Conservation (phyloP, 257 asterid genomes). For the Mentha longifolia region DNA sequence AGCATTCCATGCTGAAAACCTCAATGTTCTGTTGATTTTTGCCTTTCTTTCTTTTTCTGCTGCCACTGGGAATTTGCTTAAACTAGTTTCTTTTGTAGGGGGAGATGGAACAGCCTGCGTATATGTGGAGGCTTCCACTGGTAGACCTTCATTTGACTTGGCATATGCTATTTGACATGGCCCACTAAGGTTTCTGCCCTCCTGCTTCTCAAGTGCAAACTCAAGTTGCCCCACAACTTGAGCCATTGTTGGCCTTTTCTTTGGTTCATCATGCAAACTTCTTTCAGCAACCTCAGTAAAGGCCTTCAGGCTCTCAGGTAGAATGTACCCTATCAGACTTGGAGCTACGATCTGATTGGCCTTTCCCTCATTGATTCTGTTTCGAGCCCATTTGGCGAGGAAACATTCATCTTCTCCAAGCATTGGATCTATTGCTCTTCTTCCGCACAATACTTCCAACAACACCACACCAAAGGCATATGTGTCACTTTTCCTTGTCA, state of each 20-base stretch:
- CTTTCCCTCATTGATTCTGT: slow-evolving; percentile 46
- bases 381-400: slow-evolving; percentile 47
- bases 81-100: not conserved
- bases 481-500: slow-evolving; percentile 57
- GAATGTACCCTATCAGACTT: slow-evolving; percentile 41
- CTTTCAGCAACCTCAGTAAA: slow-evolving; percentile 29
- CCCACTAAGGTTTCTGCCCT: slow-evolving; percentile 16
- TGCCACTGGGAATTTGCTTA: not conserved
- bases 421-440: slow-evolving; percentile 44
- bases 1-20: slow-evolving; percentile 19
- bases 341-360: slow-evolving; percentile 44
- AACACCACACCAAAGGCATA: slow-evolving; percentile 68
- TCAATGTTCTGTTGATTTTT: not conserved
- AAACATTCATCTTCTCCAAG: slow-evolving; percentile 40
- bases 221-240: slow-evolving; percentile 53
- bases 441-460: slow-evolving; percentile 57
- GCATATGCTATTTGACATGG: not conserved
- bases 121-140: not conserved
- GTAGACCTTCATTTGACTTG: too few relatives aligned
- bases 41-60: slow-evolving; percentile 8
- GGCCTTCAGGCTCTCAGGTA: slow-evolving; percentile 2
- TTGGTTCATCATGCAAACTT: slow-evolving; percentile 39
- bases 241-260: slow-evolving; percentile 46
- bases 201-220: slow-evolving; percentile 47
- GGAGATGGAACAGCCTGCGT: slow-evolving; percentile 1